Evolutionary conservation across 257 asterid genomes (phyloP), one percentile per base, ranked within the genome.

Genomic region (Jaltomata sinuosa): DNA sequence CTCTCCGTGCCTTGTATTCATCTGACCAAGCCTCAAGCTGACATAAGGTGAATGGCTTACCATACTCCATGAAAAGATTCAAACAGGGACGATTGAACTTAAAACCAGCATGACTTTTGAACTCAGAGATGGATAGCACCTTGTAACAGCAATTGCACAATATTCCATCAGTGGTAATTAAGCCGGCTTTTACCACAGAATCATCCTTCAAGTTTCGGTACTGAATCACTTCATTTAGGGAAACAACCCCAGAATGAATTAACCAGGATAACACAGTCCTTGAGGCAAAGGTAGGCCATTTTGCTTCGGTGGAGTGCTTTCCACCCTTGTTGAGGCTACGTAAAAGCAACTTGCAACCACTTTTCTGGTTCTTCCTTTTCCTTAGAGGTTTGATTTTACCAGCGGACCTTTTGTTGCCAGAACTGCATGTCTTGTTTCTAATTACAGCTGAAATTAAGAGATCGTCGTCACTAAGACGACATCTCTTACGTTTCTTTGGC

Each of bases 11-110:
- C 94, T 91, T 91, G 90, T 89, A 95, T 90, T 95, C 98, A 86
- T 89, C 92, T 79, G 98, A 95, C 99, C 99, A 97, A 55, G 99
- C 99, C 92, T 94, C 98, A 38, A 95, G 98, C 91, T 94, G 97
- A 89, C 98, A 93, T 83, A 91, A 84, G 84, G 95, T 86, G 88
- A 94, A 88, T 57, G 99, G 93, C 89, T 93, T 95, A 82, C 97
- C 97, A 18, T 94, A 93, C 83, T 92, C 97, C 94, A 94, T 84
- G 89, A 92, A 92, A 83, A 97, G 96, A 89, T 97, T 92, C 85
- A 84, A 64, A 68, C 97, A 94, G 21, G 97, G 96, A 80, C 88
- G 86, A 88, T 84, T 89, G 36, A 72, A 85, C 87, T 61, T 88
- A 85, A 88, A 92, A 87, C 95, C 98, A 85, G 95, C 92, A 89